Evolutionary conservation across 345 rosid species (phyloP).

Genomic region (Kernera saxatilis): DNA sequence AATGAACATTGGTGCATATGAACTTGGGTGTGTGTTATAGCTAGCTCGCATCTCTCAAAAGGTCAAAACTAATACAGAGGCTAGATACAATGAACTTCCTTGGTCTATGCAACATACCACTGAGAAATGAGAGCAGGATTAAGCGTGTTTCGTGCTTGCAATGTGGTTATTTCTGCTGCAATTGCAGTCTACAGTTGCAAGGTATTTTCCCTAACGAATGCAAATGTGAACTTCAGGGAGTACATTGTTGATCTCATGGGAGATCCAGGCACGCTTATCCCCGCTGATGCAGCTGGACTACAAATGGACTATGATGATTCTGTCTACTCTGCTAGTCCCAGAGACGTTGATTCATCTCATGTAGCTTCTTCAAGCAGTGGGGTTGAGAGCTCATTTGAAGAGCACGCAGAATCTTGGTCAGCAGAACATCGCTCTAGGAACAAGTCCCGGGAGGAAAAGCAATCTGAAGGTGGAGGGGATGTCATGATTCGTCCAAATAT

Average conservation of each 20-base stretch:
- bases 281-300: conserved; percentile 72
- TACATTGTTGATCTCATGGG: conserved; percentile 95
- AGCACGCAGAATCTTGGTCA: conserved; percentile 51
- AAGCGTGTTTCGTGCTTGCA: background rate
- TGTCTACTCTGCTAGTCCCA: conserved; percentile 59
- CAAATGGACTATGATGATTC: conserved; percentile 60
- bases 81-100: background rate
- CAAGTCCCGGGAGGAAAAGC: conserved; percentile 33
- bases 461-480: conserved; percentile 41
- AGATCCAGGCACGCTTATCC: conserved; percentile 94
- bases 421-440: conserved; percentile 44
- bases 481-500: conserved; percentile 24
- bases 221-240: conserved; percentile 70
- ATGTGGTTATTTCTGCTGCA: background rate
- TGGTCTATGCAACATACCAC: background rate
- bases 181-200: background rate
- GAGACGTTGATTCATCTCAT: conserved; percentile 59
- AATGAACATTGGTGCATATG: background rate
- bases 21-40: background rate
- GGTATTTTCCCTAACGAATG: background rate
- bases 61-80: background rate
- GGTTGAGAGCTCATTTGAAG: conserved; percentile 58
- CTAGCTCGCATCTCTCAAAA: conserved; percentile 3
- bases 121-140: conserved; percentile 1
- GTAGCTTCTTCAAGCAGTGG: conserved; percentile 67